phyloP scores from a whole-genome alignment of 768 basidiomycete species.

The Tulasnella calospora region DNA sequence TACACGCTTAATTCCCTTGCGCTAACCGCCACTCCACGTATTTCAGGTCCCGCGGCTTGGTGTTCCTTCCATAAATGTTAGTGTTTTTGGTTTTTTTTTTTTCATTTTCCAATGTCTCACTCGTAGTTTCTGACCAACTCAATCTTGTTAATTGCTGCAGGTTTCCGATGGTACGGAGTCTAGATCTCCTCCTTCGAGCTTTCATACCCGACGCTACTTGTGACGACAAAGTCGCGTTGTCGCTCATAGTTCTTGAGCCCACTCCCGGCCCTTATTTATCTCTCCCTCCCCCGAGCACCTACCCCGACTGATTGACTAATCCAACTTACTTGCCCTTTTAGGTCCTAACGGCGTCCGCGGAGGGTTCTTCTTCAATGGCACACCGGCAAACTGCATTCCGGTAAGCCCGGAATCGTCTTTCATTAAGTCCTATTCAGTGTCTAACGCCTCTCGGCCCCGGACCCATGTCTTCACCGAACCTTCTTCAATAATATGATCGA shows the following conservation, averaged over 20 bases:
- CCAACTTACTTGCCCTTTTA: too few relatives aligned
- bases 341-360: conserved; percentile 59
- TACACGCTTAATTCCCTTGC: not conserved
- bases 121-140: not conserved
- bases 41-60: conserved; percentile 55
- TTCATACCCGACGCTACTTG: not conserved
- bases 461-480: too few relatives aligned
- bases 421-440: too few relatives aligned
- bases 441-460: too few relatives aligned
- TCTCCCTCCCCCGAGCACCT: too few relatives aligned
- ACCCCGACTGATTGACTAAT: too few relatives aligned
- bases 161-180: not conserved
- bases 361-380: not conserved
- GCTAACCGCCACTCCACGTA: not conserved
- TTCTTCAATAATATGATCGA: too few relatives aligned
- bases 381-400: conserved; percentile 73
- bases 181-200: not conserved
- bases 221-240: not conserved
- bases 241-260: too few relatives aligned
- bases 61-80: conserved; percentile 63
- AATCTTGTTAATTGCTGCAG: not conserved
- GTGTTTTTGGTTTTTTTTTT: too few relatives aligned
- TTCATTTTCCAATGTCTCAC: conserved; percentile 51
- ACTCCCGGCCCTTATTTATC: too few relatives aligned
- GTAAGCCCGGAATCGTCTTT: conserved; percentile 37